phyloP scores from a whole-genome alignment of 108 stramenopile species.

The Cyclotella sp. region DNA sequence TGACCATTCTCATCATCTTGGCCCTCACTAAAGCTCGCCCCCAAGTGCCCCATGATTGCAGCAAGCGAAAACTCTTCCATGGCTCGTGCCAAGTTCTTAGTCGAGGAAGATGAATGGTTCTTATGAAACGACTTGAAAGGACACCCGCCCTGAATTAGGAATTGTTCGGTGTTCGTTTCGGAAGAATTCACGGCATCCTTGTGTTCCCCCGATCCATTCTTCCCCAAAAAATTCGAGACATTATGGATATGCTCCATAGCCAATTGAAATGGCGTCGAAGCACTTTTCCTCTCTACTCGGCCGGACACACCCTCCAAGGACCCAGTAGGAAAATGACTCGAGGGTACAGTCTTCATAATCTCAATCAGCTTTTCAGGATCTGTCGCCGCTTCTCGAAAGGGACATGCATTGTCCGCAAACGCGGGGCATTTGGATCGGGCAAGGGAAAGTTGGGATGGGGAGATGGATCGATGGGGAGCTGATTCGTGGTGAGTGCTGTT shows the following conservation, averaged over 20 bases:
- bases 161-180: neutral
- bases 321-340: slow-evolving; percentile 50
- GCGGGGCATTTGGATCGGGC: slow-evolving; percentile 65
- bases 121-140: slow-evolving; percentile 53
- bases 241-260: slow-evolving; percentile 54
- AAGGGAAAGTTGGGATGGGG: slow-evolving; percentile 23
- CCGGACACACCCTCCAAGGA: neutral
- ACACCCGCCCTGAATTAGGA: slow-evolving; percentile 50
- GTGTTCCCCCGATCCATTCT: neutral
- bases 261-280: slow-evolving; percentile 29
- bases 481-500: slow-evolving; percentile 6
- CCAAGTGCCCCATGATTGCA: slow-evolving; percentile 70
- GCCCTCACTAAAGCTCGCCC: slow-evolving; percentile 25
- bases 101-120: slow-evolving; percentile 38
- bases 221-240: slow-evolving; percentile 47
- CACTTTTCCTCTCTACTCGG: neutral
- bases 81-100: slow-evolving; percentile 32
- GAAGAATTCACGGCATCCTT: neutral
- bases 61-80: slow-evolving; percentile 72
- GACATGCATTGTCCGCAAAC: slow-evolving; percentile 64
- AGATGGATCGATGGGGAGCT: neutral
- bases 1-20: slow-evolving; percentile 13
- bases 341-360: slow-evolving; percentile 62
- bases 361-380: slow-evolving; percentile 50
- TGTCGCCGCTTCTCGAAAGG: slow-evolving; percentile 60